Percentiles rank a stretch among this genome's conserved stretches.
Evolutionary conservation across 257 asterid genomes (phyloP).

Genomic region (Fraxinus anomala): DNA sequence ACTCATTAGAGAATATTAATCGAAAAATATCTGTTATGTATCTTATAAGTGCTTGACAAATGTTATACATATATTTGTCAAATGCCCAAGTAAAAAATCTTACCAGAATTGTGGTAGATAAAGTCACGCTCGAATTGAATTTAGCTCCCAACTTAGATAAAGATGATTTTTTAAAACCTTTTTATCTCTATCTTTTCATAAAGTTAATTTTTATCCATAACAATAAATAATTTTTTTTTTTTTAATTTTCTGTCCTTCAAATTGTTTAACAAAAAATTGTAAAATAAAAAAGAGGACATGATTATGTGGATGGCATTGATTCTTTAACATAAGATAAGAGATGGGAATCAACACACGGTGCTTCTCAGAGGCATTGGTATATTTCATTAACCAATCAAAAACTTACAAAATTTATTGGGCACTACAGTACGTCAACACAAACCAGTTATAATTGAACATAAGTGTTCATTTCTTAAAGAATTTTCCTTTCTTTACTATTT

Average conservation of each 20-base stretch:
- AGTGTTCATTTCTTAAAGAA: slow-evolving; percentile 34
- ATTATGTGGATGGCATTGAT: slow-evolving; percentile 32
- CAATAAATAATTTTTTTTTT: neutral
- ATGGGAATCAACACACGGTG: slow-evolving; percentile 19
- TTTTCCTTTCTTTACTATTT: slow-evolving; percentile 27
- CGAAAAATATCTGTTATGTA: too few relatives aligned
- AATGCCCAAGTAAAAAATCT: neutral
- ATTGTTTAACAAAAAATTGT: neutral
- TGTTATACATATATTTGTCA: too few relatives aligned
- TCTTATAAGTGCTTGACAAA: too few relatives aligned
- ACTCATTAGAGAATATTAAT: too few relatives aligned
- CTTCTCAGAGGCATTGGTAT: slow-evolving; percentile 32
- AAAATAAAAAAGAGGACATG: neutral
- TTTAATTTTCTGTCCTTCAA: neutral
- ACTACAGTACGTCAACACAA: slow-evolving; percentile 24
- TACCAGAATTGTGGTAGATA: neutral
- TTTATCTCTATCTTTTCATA: slow-evolving; percentile 2
- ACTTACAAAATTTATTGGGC: slow-evolving; percentile 30
- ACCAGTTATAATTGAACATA: slow-evolving; percentile 22
- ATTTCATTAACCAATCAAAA: slow-evolving; percentile 27
- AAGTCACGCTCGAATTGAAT: neutral
- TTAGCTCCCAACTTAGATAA: neutral
- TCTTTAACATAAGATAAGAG: neutral
- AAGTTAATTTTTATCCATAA: slow-evolving; percentile 11
- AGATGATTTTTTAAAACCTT: neutral